Evolutionary conservation across 2,329 filamentous ascomycete species (phyloP).

Genomic region (Lecanicillium sp.): DNA sequence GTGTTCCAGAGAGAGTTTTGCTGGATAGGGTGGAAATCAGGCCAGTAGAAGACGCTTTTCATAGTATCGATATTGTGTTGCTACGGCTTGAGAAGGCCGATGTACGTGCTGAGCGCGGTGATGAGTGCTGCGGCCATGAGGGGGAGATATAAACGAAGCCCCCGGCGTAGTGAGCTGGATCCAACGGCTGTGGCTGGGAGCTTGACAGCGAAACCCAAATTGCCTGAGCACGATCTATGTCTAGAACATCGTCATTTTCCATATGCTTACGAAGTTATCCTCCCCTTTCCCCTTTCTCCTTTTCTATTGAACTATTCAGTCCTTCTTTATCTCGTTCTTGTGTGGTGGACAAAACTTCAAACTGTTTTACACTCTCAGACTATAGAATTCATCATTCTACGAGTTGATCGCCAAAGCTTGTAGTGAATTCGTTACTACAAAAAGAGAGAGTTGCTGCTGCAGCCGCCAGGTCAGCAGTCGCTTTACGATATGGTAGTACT

Average conservation of each 20-base stretch:
- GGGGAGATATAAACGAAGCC: conserved; percentile 1
- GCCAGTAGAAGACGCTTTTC: conserved; percentile 1
- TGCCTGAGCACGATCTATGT: no score
- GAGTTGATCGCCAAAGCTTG: no score
- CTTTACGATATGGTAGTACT: conserved; percentile 1
- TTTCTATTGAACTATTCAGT: no score
- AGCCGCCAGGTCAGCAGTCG: neutral
- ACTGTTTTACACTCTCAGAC: no score
- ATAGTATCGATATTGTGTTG: neutral
- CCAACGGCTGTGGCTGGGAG: conserved; percentile 1
- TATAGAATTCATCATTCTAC: no score
- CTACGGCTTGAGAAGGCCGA: conserved; percentile 2
- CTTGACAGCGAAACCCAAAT: conserved; percentile 3
- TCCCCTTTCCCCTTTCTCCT: no score
- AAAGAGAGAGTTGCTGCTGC: conserved; percentile 2
- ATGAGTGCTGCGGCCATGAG: conserved; percentile 1
- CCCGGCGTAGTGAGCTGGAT: conserved; percentile 2
- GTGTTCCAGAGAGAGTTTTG: neutral
- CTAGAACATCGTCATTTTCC: no score
- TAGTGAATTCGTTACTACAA: no score
- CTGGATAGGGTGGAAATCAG: conserved; percentile 4
- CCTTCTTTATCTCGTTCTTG: no score
- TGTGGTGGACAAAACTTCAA: no score
- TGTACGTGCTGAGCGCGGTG: conserved; percentile 1
- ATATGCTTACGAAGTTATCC: no score